Percentiles rank a stretch among this genome's conserved stretches.
Conservation (phyloP, 1,139 yeast genomes). For the Candida mesenterica region DNA sequence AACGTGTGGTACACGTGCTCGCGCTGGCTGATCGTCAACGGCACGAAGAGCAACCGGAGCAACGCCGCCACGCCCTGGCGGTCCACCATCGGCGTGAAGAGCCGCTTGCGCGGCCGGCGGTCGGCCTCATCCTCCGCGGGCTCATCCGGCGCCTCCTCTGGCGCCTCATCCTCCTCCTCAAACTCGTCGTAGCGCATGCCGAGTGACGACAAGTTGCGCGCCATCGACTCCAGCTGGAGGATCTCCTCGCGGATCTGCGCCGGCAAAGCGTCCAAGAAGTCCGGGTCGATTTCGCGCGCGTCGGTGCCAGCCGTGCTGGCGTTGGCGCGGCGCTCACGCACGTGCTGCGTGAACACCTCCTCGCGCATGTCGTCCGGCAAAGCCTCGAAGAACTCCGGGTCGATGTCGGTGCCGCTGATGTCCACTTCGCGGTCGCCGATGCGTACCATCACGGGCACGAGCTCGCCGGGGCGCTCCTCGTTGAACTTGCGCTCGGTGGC, state of each 20-base stretch:
- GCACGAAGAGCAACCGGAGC: constrained; percentile 68
- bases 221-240: constrained; percentile 62
- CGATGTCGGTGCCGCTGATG: constrained; percentile 87
- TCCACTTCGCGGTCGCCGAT: constrained; percentile 83
- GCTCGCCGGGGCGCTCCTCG: constrained; percentile 12
- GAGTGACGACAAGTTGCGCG: constrained; percentile 34
- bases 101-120: constrained; percentile 30
- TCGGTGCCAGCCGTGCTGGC: constrained; percentile 44
- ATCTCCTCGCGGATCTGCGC: constrained; percentile 72
- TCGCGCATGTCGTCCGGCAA: constrained; percentile 92
- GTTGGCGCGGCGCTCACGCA: constrained; percentile 64
- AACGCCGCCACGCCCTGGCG: constrained; percentile 74
- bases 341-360: constrained; percentile 85
- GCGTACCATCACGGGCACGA: constrained; percentile 61
- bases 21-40: constrained; percentile 65
- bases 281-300: constrained; percentile 73
- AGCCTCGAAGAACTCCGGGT: constrained; percentile 87
- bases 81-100: constrained; percentile 70
- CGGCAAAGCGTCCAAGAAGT: constrained; percentile 80
- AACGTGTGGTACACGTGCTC: constrained; percentile 67
- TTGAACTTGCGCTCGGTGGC: constrained; percentile 34
- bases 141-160: constrained; percentile 23
- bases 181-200: constrained; percentile 19
- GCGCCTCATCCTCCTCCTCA: constrained; percentile 29
- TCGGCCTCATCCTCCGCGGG: constrained; percentile 5